Conservation (phyloP, 768 basidiomycete genomes). For the Serendipita indica region DNA sequence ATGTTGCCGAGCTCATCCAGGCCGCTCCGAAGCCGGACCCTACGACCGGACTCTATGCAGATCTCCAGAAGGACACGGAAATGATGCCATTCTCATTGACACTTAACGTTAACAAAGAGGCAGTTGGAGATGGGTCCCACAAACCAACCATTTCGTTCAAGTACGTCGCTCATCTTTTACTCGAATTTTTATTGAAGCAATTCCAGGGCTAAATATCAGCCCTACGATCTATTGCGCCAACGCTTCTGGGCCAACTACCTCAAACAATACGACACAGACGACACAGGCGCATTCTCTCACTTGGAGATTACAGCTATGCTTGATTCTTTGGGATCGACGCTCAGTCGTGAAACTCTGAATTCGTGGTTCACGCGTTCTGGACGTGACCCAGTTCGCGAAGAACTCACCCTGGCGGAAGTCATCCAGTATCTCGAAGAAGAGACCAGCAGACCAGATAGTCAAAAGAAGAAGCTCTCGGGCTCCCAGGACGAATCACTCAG, state of each 20-base stretch:
- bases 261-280: conserved; percentile 80
- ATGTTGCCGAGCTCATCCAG: conserved; percentile 53
- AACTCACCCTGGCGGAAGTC: conserved; percentile 63
- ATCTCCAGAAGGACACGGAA: conserved; percentile 25
- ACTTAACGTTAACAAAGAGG: conserved; percentile 44
- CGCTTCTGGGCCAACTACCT: conserved; percentile 84
- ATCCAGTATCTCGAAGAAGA: conserved; percentile 79
- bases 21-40: conserved; percentile 48
- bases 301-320: conserved; percentile 90
- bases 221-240: conserved; percentile 81
- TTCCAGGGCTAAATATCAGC: conserved; percentile 79
- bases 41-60: conserved; percentile 26
- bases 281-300: conserved; percentile 55
- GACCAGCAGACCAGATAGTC: conserved; percentile 52
- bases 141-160: conserved; percentile 54
- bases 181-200: conserved; percentile 12
- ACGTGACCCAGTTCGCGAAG: conserved; percentile 49
- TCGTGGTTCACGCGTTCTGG: conserved; percentile 63
- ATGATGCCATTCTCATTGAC: conserved; percentile 64
- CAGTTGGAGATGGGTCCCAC: conserved; percentile 57
- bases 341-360: conserved; percentile 62
- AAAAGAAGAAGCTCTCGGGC: conserved; percentile 43
- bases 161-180: conserved; percentile 24
- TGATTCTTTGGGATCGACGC: conserved; percentile 89
- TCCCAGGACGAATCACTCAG: conserved; percentile 29